These are phyloP conservation scores for Boletus smithii DNA, from an alignment of 1,284 basidiomycete species.

Conservation along the genomic window DNA sequence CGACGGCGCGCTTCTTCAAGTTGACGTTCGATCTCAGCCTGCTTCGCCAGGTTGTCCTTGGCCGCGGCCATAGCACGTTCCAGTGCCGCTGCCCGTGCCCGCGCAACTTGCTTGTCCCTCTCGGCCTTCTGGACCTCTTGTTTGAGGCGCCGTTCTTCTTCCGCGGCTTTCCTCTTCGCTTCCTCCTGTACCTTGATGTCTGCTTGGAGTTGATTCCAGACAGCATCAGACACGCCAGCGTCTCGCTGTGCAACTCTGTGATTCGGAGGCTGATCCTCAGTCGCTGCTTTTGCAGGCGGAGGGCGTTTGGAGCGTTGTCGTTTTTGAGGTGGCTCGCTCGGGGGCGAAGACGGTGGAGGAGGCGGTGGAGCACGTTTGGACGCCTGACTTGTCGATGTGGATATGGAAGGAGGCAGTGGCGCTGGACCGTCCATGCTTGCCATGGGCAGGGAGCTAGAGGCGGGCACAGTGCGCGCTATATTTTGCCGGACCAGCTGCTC, in stretches of 20 bases:
- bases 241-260: conserved; percentile 35
- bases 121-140: conserved; percentile 11
- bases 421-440: conserved; percentile 22
- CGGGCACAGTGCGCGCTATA: neutral
- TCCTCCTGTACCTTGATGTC: conserved; percentile 36
- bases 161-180: conserved; percentile 19
- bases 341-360: neutral
- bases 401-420: conserved; percentile 22
- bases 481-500: conserved; percentile 22
- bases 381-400: conserved; percentile 26
- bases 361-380: conserved; percentile 15
- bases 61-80: conserved; percentile 19
- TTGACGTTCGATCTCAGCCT: conserved; percentile 20
- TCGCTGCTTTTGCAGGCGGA: neutral
- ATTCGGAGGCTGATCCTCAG: neutral
- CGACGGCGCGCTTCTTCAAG: conserved; percentile 25
- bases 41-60: conserved; percentile 17
- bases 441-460: conserved; percentile 15
- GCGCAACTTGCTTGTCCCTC: conserved; percentile 15
- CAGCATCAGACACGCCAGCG: conserved; percentile 42
- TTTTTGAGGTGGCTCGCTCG: conserved; percentile 5
- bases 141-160: conserved; percentile 30
- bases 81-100: neutral
- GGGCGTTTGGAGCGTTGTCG: conserved; percentile 5
- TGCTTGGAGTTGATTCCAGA: conserved; percentile 45